Evolutionary conservation across 495 filamentous ascomycete genomes (phyloP).

Genomic region (Usnea hakonensis): DNA sequence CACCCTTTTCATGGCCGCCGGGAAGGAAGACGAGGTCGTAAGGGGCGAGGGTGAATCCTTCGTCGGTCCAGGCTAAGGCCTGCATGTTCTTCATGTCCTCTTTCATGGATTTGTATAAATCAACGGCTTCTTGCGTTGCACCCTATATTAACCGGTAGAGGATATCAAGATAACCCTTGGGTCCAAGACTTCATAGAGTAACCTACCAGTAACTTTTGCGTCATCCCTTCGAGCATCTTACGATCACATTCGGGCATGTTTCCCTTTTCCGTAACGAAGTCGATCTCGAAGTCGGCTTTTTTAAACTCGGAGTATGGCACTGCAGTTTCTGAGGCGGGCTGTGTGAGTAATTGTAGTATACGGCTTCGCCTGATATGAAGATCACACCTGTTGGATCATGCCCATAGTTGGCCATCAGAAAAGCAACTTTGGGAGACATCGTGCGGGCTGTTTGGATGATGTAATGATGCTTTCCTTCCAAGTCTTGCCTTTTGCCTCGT

Average conservation of each 20-base stretch:
- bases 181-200: background rate
- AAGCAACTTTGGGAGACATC: conserved; percentile 14
- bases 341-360: background rate
- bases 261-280: conserved; percentile 46
- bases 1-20: conserved; percentile 47
- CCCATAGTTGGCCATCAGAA: conserved; percentile 49
- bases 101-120: conserved; percentile 38
- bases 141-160: conserved; percentile 30
- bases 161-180: background rate
- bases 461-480: background rate
- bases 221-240: conserved; percentile 45
- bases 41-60: conserved; percentile 37
- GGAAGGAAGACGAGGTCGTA: conserved; percentile 46
- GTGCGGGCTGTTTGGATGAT: background rate
- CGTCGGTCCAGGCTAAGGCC: conserved; percentile 41
- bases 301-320: conserved; percentile 46
- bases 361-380: background rate
- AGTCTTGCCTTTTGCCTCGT: background rate
- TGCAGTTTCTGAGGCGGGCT: conserved; percentile 39
- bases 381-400: conserved; percentile 48
- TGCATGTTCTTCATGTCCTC: conserved; percentile 35
- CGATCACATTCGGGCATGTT: conserved; percentile 42
- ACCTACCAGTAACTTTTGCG: conserved; percentile 44
- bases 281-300: conserved; percentile 41
- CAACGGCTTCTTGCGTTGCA: conserved; percentile 36